Evolutionary conservation across 805 yeast genomes (phyloP).

Genomic region (Ogataea corticis): DNA sequence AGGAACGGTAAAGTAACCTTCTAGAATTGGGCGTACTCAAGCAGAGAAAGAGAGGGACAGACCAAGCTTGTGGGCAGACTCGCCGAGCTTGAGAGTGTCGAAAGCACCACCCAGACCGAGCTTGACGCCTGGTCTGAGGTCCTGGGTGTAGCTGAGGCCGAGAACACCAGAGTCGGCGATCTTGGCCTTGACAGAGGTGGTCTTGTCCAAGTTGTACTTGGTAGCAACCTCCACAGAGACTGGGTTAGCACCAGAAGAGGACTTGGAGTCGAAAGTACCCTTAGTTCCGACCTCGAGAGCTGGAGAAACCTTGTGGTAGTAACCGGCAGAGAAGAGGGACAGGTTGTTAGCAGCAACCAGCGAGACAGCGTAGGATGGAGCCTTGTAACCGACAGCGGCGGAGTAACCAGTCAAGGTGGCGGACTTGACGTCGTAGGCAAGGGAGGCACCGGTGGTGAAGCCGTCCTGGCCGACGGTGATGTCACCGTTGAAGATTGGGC

Average conservation of each 20-base stretch:
- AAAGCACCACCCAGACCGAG: constrained; percentile 96
- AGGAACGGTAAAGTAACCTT: too few species aligned
- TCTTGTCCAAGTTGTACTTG: constrained; percentile 84
- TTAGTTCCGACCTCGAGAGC: constrained; percentile 96
- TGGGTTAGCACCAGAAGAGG: constrained; percentile 67
- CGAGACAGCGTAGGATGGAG: constrained; percentile 83
- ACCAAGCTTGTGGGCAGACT: constrained; percentile 98
- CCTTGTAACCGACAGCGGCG: constrained; percentile 89
- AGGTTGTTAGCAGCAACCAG: constrained; percentile 83
- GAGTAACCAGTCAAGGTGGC: constrained; percentile 94
- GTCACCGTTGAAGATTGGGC: constrained; percentile 95
- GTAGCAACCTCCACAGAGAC: constrained; percentile 95
- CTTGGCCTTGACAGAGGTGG: constrained; percentile 95
- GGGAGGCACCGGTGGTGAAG: constrained; percentile 94
- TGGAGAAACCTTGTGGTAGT: constrained; percentile 94
- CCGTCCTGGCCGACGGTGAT: constrained; percentile 94
- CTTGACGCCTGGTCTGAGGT: constrained; percentile 92
- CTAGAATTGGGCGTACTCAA: constrained; percentile 39
- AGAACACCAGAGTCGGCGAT: constrained; percentile 94
- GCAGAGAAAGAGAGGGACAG: constrained; percentile 91
- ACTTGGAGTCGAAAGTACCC: constrained; percentile 89
- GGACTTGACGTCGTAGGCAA: constrained; percentile 91
- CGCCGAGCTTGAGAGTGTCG: constrained; percentile 92
- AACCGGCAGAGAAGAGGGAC: constrained; percentile 88
- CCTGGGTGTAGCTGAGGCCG: constrained; percentile 91